Base-by-base conservation (phyloP, 1,284 basidiomycete genomes). In the Cystobasidium sp. region DNA sequence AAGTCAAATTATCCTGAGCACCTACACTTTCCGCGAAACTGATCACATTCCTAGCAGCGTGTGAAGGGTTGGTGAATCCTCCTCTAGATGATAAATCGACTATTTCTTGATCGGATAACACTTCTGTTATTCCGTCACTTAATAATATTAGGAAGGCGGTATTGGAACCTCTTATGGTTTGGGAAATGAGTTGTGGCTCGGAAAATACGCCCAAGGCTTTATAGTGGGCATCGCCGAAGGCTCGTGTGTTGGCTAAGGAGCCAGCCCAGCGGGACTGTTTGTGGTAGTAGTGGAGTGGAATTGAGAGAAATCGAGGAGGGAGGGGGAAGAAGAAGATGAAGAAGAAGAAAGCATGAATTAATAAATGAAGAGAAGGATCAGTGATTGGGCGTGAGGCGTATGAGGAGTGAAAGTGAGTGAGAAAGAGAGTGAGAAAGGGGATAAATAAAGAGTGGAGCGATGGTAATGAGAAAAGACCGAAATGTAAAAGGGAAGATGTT, bases 71-170 rank as follows among this genome's bases (percentile, higher is more conserved):
- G 6, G 22, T 69, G 8, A 22, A 46, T 3, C 56, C 51, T 3
- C 56, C 51, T 41, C 86, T 86, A 59, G 94, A 86, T 12, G 90
- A 92, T 56, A 98, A 88, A 82, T 98, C 97, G 24, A 94, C 89
- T 59, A 98, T 90, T 83, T 99, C 96, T 78, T 94, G 92, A 81
- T 99, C 94, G 0, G 93, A 93, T 64, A 97, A 86, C 55, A 93
- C 88, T 39, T 91, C 92, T 1, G 94, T 92, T 63, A 99, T 87
- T 6, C 96, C 96, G 82, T 99, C 96, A 16, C 81, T 81, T 49
- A 79, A 52, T 3, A 81, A 47, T 77, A 82, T 69, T 47, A 81
- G 71, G 68, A 78, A 79, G 0, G 79, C 53, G 66, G 75, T 77
- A 18, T 79, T 76, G 43, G 69, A 49, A 61, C 77, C 76, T 75